These are phyloP conservation scores for Ophiostoma populinum DNA, from an alignment of 2,329 filamentous ascomycete genomes.

Conservation along the genomic window DNA sequence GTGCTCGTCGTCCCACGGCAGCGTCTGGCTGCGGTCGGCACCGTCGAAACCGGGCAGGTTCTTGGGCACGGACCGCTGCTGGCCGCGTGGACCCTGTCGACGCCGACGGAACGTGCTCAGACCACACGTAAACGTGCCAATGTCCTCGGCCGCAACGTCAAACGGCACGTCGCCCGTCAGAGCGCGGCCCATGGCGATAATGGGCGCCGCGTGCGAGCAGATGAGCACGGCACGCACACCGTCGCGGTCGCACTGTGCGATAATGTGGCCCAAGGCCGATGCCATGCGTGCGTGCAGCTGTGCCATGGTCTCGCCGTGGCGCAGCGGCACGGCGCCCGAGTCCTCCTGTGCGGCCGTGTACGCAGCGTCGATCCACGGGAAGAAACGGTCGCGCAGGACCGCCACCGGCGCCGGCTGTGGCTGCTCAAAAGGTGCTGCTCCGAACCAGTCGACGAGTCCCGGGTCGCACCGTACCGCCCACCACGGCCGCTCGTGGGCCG, in stretches of 20 bases:
- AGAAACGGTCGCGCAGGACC: conserved; percentile 51
- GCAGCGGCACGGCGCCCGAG: conserved; percentile 49
- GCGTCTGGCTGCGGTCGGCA: conserved; percentile 2
- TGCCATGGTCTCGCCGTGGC: conserved; percentile 60
- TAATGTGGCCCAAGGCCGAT: conserved; percentile 49
- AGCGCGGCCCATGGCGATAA: conserved; percentile 72
- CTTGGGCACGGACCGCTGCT: not conserved
- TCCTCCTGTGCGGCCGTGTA: no score
- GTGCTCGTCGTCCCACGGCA: conserved; percentile 10
- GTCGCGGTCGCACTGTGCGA: conserved; percentile 54
- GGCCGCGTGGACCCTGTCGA: no score
- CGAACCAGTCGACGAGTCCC: conserved; percentile 75
- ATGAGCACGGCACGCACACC: conserved; percentile 57
- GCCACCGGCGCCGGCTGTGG: conserved; percentile 53
- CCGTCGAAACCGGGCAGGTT: not conserved
- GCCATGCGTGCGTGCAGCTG: conserved; percentile 69
- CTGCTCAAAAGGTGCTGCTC: conserved; percentile 61
- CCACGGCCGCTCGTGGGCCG: conserved; percentile 6
- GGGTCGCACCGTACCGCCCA: conserved; percentile 35
- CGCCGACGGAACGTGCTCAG: conserved; percentile 44
- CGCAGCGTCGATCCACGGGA: conserved; percentile 32
- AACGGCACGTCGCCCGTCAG: conserved; percentile 65
- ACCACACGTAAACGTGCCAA: conserved; percentile 68
- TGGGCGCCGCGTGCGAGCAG: conserved; percentile 75
- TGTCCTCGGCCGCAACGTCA: conserved; percentile 58